These are phyloP conservation scores for Tolypocladium inflatum DNA, from an alignment of 2,329 filamentous ascomycete genomes.

Conservation along the genomic window DNA sequence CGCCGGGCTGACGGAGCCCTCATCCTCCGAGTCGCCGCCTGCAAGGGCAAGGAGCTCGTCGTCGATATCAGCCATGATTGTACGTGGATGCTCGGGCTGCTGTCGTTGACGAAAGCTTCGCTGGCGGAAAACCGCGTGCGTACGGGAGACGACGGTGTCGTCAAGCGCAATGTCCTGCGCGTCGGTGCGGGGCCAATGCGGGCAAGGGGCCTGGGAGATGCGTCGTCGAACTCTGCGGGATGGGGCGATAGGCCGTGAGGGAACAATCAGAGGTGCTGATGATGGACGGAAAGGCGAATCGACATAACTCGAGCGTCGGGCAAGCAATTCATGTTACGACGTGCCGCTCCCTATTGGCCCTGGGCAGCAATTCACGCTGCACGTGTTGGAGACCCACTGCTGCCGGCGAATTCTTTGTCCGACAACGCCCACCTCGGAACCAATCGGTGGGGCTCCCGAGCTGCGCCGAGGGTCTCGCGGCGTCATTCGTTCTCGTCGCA, in stretches of 20 bases:
- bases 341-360: neutral
- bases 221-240: neutral
- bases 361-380: neutral
- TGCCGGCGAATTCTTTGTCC: conserved; percentile 2
- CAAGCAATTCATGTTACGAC: neutral
- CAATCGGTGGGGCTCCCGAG: neutral
- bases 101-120: neutral
- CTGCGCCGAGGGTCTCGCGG: neutral
- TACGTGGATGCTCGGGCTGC: neutral
- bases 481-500: neutral
- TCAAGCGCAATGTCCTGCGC: neutral
- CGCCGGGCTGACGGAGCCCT: conserved; percentile 43
- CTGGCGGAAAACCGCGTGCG: neutral
- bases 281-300: neutral
- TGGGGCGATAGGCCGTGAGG: neutral
- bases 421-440: neutral
- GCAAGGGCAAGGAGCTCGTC: conserved; percentile 90
- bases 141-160: neutral
- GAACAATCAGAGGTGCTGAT: neutral
- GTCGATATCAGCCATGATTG: conserved; percentile 76
- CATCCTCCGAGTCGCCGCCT: conserved; percentile 62
- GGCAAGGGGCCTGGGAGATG: neutral
- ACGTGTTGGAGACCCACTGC: neutral
- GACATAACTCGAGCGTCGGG: neutral
- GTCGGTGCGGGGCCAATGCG: neutral